Conservation (phyloP, 1,139 yeast species). For the Blastobotrys raffinosifermentans region DNA sequence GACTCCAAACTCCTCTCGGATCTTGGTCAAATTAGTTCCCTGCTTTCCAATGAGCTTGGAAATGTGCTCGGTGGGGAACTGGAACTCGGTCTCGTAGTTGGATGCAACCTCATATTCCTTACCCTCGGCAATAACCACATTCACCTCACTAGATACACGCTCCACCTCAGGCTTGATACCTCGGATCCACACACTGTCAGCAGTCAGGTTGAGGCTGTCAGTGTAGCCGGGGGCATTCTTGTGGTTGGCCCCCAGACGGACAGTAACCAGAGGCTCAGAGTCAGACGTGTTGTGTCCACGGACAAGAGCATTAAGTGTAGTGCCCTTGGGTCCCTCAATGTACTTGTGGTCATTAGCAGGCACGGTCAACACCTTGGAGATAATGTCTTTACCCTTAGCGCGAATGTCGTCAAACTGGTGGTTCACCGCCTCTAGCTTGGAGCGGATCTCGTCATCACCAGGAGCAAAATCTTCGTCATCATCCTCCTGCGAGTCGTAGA, state of each 20-base stretch:
- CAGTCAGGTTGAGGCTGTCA: constrained; percentile 24
- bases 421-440: constrained; percentile 38
- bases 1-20: constrained; percentile 76
- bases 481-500: constrained; percentile 33
- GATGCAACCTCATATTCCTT: constrained; percentile 56
- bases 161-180: constrained; percentile 59
- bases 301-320: constrained; percentile 44
- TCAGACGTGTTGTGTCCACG: constrained; percentile 25
- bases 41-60: constrained; percentile 86
- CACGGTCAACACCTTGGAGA: constrained; percentile 45
- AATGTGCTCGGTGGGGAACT: constrained; percentile 61
- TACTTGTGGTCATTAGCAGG: constrained; percentile 52
- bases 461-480: constrained; percentile 47
- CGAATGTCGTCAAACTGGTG: constrained; percentile 55
- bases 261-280: constrained; percentile 23
- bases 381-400: constrained; percentile 50
- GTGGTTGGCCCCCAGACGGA: constrained; percentile 23
- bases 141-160: constrained; percentile 48
- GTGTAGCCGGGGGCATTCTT: constrained; percentile 28
- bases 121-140: constrained; percentile 54
- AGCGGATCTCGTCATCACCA: constrained; percentile 31
- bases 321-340: constrained; percentile 49
- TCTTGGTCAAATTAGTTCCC: constrained; percentile 64
- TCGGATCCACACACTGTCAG: constrained; percentile 48
- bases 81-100: constrained; percentile 48